phyloP scores from a whole-genome alignment of 495 filamentous ascomycete genomes.

The Hypoxylon perforatum region DNA sequence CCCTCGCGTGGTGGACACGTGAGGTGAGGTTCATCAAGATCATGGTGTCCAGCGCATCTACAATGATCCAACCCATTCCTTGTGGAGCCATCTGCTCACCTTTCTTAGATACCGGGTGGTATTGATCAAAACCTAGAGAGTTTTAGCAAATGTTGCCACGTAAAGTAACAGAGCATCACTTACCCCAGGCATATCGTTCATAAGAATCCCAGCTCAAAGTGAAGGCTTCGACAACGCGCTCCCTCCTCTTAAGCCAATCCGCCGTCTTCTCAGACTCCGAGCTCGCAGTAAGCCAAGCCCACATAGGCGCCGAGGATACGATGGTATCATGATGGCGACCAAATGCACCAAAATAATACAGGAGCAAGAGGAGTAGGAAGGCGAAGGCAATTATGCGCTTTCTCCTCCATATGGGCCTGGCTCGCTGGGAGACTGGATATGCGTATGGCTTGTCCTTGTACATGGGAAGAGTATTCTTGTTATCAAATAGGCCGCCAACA shows the following conservation, averaged over 20 bases:
- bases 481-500: constrained; percentile 58
- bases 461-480: constrained; percentile 80
- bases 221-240: constrained; percentile 91
- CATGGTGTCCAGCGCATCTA: constrained; percentile 94
- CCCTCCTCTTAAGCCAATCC: constrained; percentile 80
- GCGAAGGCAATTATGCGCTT: constrained; percentile 58
- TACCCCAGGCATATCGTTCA: constrained; percentile 94
- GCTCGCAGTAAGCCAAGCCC: constrained; percentile 55
- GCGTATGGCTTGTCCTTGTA: constrained; percentile 98
- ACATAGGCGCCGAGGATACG: constrained; percentile 46
- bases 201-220: constrained; percentile 91
- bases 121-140: constrained; percentile 81
- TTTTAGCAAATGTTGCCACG: constrained; percentile 17
- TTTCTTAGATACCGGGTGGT: constrained; percentile 81
- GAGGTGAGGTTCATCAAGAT: constrained; percentile 98
- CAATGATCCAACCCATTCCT: constrained; percentile 96
- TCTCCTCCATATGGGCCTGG: constrained; percentile 59
- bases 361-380: constrained; percentile 58
- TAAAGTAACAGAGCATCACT: constrained; percentile 33
- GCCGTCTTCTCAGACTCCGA: constrained; percentile 51
- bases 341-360: constrained; percentile 71
- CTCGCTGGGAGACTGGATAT: constrained; percentile 66
- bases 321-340: constrained; percentile 46
- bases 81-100: constrained; percentile 83
- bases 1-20: constrained; percentile 81